Conservation (phyloP, 2,329 filamentous ascomycete species). For the Albophoma yamanashiensis region DNA sequence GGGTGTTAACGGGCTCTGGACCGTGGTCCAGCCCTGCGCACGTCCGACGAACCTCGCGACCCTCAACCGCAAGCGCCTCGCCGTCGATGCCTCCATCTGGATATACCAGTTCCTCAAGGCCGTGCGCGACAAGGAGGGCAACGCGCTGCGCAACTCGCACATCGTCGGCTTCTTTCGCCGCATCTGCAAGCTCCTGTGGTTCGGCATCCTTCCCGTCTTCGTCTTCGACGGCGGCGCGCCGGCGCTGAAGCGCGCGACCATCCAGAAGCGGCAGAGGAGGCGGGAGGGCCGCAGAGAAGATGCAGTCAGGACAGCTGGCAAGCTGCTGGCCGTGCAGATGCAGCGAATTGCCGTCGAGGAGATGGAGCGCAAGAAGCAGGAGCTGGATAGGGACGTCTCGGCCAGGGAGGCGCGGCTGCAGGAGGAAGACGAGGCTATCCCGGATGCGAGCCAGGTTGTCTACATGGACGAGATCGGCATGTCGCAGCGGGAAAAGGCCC, state of each 20-base stretch:
- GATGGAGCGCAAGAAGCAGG: constrained; percentile 48
- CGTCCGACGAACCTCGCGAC: constrained; percentile 94
- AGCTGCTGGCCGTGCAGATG: constrained; percentile 88
- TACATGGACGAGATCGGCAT: constrained; percentile 89
- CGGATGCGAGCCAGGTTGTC: constrained; percentile 55
- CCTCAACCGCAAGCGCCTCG: constrained; percentile 89
- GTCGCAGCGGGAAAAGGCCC: constrained; percentile 62
- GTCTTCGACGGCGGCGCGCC: constrained; percentile 97
- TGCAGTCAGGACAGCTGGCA: constrained; percentile 83
- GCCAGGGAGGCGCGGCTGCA: constrained; percentile 29
- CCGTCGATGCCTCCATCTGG: constrained; percentile 98
- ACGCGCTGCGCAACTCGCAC: constrained; percentile 90
- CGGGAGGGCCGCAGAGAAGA: constrained; percentile 87
- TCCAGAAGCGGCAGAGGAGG: constrained; percentile 64
- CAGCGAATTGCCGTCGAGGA: constrained; percentile 84
- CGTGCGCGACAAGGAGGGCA: constrained; percentile 95
- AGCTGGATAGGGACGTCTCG: constrained; percentile 32
- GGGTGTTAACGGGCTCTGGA: constrained; percentile 98
- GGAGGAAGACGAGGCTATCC: constrained; percentile 57
- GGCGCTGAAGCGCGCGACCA: constrained; percentile 80
- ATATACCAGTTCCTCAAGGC: constrained; percentile 99
- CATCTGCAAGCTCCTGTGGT: constrained; percentile 95
- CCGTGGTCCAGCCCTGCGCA: constrained; percentile 87
- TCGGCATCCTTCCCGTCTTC: constrained; percentile 92
- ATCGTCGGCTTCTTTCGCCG: constrained; percentile 96